Conservation (phyloP, 768 basidiomycete species). For the Boletales sp. region DNA sequence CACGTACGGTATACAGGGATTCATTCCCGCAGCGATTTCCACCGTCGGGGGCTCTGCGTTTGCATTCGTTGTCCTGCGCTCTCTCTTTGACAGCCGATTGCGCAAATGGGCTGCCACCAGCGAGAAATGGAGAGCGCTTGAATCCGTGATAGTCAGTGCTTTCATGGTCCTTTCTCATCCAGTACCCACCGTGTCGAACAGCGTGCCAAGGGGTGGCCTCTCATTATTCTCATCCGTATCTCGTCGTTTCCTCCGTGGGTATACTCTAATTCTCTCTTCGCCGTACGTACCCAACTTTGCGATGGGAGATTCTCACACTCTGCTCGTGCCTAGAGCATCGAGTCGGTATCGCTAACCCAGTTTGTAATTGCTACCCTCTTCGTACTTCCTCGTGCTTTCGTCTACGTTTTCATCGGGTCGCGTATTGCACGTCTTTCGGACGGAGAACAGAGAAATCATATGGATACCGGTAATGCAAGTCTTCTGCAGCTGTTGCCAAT, state of each 20-base stretch:
- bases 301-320: constrained; percentile 4
- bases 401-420: constrained; percentile 78
- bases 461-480: constrained; percentile 63
- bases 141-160: constrained; percentile 62
- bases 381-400: constrained; percentile 64
- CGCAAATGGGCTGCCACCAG: constrained; percentile 58
- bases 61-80: constrained; percentile 58
- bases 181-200: constrained; percentile 25
- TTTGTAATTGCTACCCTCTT: constrained; percentile 72
- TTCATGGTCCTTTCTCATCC: neutral
- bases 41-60: constrained; percentile 63
- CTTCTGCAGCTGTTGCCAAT: neutral
- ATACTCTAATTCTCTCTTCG: constrained; percentile 78
- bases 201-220: constrained; percentile 73
- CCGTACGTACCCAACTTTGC: constrained; percentile 43
- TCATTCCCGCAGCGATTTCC: constrained; percentile 57
- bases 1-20: constrained; percentile 78
- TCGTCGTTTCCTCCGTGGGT: constrained; percentile 88
- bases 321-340: constrained; percentile 53
- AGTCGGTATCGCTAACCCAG: constrained; percentile 69
- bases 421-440: constrained; percentile 73
- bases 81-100: constrained; percentile 53
- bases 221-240: constrained; percentile 77
- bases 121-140: constrained; percentile 75
- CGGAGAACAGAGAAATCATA: constrained; percentile 64